Evolutionary conservation across 1,139 yeast species (phyloP).

Genomic region (Saccharomyces hybrid): DNA sequence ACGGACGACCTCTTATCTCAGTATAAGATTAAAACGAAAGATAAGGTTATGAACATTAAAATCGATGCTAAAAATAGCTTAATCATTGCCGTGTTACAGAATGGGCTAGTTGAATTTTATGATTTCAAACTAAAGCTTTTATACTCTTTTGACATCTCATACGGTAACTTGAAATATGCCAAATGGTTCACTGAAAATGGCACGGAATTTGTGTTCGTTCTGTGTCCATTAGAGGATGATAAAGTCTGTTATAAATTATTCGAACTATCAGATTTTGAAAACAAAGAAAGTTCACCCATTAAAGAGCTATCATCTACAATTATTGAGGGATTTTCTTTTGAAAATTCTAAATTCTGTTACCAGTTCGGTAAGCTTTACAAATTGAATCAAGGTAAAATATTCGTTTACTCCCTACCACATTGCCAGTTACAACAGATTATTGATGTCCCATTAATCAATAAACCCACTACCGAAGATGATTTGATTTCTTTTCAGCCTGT

Average conservation of each 20-base stretch:
- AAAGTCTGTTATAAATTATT: slow-evolving; percentile 24
- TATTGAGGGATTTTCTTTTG: slow-evolving; percentile 19
- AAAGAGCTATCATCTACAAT: slow-evolving; percentile 24
- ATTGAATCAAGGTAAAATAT: slow-evolving; percentile 13
- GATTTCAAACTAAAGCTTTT: slow-evolving; percentile 24
- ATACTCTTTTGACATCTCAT: slow-evolving; percentile 18
- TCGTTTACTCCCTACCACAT: slow-evolving; percentile 27
- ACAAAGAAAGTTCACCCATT: slow-evolving; percentile 9
- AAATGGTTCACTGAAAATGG: slow-evolving; percentile 18
- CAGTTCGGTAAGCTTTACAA: slow-evolving; percentile 26
- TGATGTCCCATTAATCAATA: slow-evolving; percentile 20
- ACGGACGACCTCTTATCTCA: slow-evolving; percentile 4
- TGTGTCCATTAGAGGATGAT: slow-evolving; percentile 19
- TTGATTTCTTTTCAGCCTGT: slow-evolving; percentile 29
- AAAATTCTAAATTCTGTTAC: slow-evolving; percentile 20
- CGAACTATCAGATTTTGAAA: slow-evolving; percentile 11
- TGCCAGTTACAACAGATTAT: slow-evolving; percentile 24
- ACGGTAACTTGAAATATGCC: slow-evolving; percentile 18
- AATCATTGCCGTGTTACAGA: slow-evolving; percentile 37
- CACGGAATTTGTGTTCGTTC: slow-evolving; percentile 15
- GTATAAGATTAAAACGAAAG: slow-evolving; percentile 25
- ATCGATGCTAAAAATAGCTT: slow-evolving; percentile 25
- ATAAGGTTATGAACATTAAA: slow-evolving; percentile 30
- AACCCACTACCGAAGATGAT: slow-evolving; percentile 6
- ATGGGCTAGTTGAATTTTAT: slow-evolving; percentile 39